These are phyloP conservation scores for Lupinus albus DNA, from an alignment of 306 rosid genomes.

Conservation along the genomic window DNA sequence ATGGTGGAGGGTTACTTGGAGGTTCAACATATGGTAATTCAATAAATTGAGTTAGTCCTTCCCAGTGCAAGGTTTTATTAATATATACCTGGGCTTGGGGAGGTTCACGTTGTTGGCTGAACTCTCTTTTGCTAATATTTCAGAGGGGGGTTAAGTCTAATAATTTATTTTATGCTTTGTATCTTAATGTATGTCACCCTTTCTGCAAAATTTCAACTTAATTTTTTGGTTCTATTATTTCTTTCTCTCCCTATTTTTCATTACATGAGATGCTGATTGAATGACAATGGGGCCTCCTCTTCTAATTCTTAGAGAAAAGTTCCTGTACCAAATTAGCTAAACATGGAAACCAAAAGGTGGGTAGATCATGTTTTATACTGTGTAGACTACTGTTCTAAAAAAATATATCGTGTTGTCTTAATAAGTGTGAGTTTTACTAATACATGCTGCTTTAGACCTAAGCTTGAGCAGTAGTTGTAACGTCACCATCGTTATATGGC, in stretches of 20 bases:
- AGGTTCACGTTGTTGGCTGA: no score
- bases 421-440: constrained; percentile 46
- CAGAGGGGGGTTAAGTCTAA: constrained; percentile 3
- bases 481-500: constrained; percentile 63
- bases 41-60: constrained; percentile 56
- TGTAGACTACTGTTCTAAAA: no score
- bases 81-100: no score
- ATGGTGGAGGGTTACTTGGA: constrained; percentile 67
- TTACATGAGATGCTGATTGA: constrained; percentile 42
- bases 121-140: background rate
- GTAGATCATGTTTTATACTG: no score
- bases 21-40: constrained; percentile 79
- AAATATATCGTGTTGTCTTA: no score
- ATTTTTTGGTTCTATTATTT: constrained; percentile 32
- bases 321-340: constrained; percentile 40
- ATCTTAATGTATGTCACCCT: constrained; percentile 43
- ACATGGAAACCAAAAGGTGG: constrained; percentile 40
- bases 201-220: constrained; percentile 25
- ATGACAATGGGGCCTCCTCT: constrained; percentile 30
- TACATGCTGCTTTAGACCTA: constrained; percentile 60
- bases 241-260: constrained; percentile 27
- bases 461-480: constrained; percentile 67
- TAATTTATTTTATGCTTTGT: constrained; percentile 40
- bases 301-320: constrained; percentile 39
- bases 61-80: constrained; percentile 16